Evolutionary conservation across 2,329 filamentous ascomycete species (phyloP), one percentile per base, ranked within the genome.

Genomic region (Talaromyces sp.): DNA sequence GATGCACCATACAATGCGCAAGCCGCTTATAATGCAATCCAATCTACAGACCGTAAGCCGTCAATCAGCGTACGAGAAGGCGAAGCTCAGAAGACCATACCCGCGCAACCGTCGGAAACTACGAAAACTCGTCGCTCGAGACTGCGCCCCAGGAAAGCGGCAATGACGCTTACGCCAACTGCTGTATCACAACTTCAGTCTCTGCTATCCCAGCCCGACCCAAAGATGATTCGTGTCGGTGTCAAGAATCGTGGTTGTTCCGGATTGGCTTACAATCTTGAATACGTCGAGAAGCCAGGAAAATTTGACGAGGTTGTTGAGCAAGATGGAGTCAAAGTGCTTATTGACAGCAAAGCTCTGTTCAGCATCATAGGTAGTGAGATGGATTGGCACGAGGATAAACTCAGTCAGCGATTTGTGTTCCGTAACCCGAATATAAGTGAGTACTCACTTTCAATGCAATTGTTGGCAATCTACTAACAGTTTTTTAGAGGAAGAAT

Each of bases 321-420:
- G 75, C 95, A 99, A 76, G 95, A 98, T 73, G 95, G 94, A 0
- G 94, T 99, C 65, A 94, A 91, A 79, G 94, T 99, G 39, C 78
- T 98, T 76, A 95, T 99, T 65, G 95, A 99, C 78, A 96, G 92
- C 83, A 98, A 97, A 82, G 95, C 95, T 48, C 82, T 99, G 59
- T 93, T 99, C 76, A 98, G 94, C 78, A 98, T 99, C 62, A 97
- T 99, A 72, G 95, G 95, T 5, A 97, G 91, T 74, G 94, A 98
- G 81, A 99, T 99, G 95, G 95, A 99, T 75, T 99, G 94, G 93
- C 85, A 94, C 11, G 93, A 98, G 79, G 95, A 98, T 72, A 97
- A 96, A 82, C 81, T 99, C 69, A 96, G 90, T 76, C 87, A 93
- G 78, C 85, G 91, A 69, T 99, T 99, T 78, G 88, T 97, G 60